Base-by-base conservation (phyloP, 176 grass and related monocot genomes). In the Eleusine coracana region DNA sequence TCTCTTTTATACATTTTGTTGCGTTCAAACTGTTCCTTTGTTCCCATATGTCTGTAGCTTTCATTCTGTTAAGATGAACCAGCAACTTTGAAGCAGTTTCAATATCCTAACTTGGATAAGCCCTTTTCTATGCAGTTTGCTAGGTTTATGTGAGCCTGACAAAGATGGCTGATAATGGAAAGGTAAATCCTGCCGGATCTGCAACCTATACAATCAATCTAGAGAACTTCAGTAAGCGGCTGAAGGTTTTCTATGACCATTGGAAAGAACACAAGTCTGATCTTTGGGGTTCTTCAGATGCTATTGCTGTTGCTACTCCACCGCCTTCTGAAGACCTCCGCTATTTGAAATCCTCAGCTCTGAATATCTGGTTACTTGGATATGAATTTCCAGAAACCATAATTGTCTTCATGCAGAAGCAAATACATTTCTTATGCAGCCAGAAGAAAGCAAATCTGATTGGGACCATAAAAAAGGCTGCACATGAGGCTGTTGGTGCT, bases 361-460 rank as follows among this genome's bases (percentile, higher is more conserved):
- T 97, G 65, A 85, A 97, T 64, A 89, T 91, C 73, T 97, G 94
- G 94, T 79, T 96, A 42, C 82, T 96, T 68, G 94, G 94, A 76
- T 96, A 96, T 81, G 94, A 97, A 88, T 97, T 97, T 73, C 91
- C 94, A n/a, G 91, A 97, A 82, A 97, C 94, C 10, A 93, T 97
- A 81, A 89, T 97, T 89, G 80, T 93, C 74, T 97, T 97, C 83
- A 93, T 80, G 83, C 71, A 46, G 40, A 87, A 89, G 79, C 86
- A 92, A 79, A 93, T 97, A 34, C 91, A 97, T 81, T 87, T 93
- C 77, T 51, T 97, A 63, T 97, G 90, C 70, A 97, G 88, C 77
- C 94, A 88, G 59, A 93, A 97, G 80, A 93, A 97, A 84, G 90
- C 94, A 61, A 89, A 51, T 56, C 86, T 96, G 54, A 85, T 96